A percentile compares a stretch with the other conserved stretches of the same genome.
These are phyloP conservation scores for Tetrahymena borealis DNA, from an alignment of 73 alveolate species.

Conservation along the genomic window DNA sequence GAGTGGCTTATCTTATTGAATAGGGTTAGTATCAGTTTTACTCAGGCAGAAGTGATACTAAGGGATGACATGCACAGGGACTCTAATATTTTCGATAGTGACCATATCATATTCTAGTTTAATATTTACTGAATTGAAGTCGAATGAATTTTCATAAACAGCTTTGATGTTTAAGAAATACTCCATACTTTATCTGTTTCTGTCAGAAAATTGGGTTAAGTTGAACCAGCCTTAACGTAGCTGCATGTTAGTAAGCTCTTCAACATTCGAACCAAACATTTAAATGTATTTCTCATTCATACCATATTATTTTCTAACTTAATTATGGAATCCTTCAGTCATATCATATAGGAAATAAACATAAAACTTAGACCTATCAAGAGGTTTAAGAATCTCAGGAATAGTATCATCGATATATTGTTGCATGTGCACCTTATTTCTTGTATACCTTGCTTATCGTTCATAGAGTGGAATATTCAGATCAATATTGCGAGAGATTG, in stretches of 20 bases:
- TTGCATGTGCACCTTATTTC: not conserved
- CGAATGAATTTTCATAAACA: not conserved
- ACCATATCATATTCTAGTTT: not conserved
- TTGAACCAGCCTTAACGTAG: not conserved
- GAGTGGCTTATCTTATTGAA: not conserved
- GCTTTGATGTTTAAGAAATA: not conserved
- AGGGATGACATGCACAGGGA: not conserved
- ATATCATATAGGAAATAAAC: not conserved
- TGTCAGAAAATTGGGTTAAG: not conserved
- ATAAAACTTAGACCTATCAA: not conserved
- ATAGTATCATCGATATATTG: not conserved
- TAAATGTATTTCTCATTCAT: not conserved
- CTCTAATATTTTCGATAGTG: not conserved
- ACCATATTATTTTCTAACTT: not conserved
- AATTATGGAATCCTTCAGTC: not conserved
- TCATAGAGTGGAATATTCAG: not conserved
- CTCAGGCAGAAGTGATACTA: not conserved
- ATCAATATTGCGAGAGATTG: not conserved
- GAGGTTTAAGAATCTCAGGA: not conserved
- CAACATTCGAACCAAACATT: not conserved
- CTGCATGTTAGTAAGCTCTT: not conserved
- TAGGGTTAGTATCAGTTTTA: not conserved
- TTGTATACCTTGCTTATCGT: not conserved
- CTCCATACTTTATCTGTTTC: not conserved
- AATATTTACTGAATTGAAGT: not conserved